These are phyloP conservation scores for Reutealis trisperma DNA, from an alignment of 345 rosid species.

Conservation along the genomic window DNA sequence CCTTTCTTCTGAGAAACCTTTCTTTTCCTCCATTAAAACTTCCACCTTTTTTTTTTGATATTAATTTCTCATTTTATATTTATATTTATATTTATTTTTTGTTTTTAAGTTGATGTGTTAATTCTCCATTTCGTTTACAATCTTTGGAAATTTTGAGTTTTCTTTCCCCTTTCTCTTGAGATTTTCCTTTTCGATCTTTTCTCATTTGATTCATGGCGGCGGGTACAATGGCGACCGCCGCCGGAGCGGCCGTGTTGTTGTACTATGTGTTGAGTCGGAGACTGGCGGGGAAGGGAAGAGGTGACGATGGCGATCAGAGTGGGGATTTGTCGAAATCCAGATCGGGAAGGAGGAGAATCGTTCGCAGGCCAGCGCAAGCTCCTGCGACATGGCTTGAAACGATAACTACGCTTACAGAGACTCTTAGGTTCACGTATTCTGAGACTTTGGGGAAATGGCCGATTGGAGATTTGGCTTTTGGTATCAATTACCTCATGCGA, in stretches of 20 bases:
- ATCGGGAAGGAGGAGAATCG: slow-evolving; percentile 63
- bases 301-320: slow-evolving; percentile 32
- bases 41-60: background rate
- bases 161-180: background rate
- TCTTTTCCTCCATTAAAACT: background rate
- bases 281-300: slow-evolving; percentile 45
- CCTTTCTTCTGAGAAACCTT: background rate
- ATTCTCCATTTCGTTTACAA: background rate
- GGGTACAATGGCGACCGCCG: slow-evolving; percentile 86
- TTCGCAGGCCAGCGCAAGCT: slow-evolving; percentile 83
- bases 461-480: slow-evolving; percentile 90
- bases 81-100: too few relatives aligned
- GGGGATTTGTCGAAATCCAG: slow-evolving; percentile 65
- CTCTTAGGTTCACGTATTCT: slow-evolving; percentile 84
- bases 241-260: slow-evolving; percentile 76
- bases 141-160: background rate
- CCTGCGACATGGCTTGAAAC: slow-evolving; percentile 97
- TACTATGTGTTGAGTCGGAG: slow-evolving; percentile 60
- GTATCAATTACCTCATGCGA: slow-evolving; percentile 86
- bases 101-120: background rate
- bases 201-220: slow-evolving; percentile 54
- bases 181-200: background rate
- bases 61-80: background rate
- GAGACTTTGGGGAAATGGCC: slow-evolving; percentile 99
- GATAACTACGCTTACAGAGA: slow-evolving; percentile 77